Conservation (phyloP, 2,329 filamentous ascomycete genomes). For the Neofusicoccum parvum region DNA sequence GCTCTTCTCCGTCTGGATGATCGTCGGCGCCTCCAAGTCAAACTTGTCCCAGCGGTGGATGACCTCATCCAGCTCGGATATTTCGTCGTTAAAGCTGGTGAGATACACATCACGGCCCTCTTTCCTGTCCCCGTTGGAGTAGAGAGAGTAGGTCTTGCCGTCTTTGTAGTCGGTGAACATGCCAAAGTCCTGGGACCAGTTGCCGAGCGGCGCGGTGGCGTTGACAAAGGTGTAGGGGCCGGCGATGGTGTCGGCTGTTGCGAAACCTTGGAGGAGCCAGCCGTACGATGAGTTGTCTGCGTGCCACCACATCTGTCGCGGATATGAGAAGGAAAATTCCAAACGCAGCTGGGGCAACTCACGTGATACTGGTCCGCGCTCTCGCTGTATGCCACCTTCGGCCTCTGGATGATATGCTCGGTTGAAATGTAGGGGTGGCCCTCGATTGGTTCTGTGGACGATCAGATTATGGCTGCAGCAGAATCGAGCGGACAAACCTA, state of each 20-base stretch:
- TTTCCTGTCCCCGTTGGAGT: constrained; percentile 60
- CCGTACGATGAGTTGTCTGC: constrained; percentile 62
- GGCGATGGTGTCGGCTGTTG: constrained; percentile 54
- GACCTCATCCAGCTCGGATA: constrained; percentile 55
- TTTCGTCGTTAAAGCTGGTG: constrained; percentile 55
- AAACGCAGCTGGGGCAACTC: too few relatives aligned
- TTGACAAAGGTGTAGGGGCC: constrained; percentile 60
- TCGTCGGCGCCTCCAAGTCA: constrained; percentile 62
- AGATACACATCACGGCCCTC: constrained; percentile 62
- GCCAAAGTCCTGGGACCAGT: constrained; percentile 66
- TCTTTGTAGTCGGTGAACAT: constrained; percentile 63
- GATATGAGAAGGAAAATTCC: background rate
- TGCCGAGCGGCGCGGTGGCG: constrained; percentile 58
- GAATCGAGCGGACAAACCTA: constrained; percentile 31
- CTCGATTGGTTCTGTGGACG: constrained; percentile 49
- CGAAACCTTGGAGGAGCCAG: constrained; percentile 59
- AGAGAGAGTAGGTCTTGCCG: constrained; percentile 58
- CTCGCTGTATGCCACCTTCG: constrained; percentile 63
- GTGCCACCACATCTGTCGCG: constrained; percentile 61
- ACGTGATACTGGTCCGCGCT: constrained; percentile 56
- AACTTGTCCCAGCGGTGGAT: constrained; percentile 61
- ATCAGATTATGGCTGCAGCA: background rate
- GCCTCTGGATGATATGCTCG: constrained; percentile 61
- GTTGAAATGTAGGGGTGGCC: constrained; percentile 59
- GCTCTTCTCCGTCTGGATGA: constrained; percentile 61